Evolutionary conservation across 306 rosid species (phyloP), one percentile per base, ranked within the genome.

Genomic region (Quillaja saponaria): DNA sequence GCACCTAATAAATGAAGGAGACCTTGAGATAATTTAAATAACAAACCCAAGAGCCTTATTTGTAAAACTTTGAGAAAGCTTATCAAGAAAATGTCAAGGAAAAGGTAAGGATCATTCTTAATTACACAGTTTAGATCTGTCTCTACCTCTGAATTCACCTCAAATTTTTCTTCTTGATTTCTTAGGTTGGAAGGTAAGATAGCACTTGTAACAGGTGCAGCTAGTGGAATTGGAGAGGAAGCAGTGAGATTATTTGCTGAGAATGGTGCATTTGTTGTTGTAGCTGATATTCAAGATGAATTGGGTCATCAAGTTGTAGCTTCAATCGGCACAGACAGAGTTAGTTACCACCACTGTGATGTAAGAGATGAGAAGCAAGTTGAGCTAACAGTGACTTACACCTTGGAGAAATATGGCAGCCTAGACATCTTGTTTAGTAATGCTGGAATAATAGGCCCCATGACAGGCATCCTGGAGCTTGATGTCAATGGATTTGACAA

Each of bases 211-310:
- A 91, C 98, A 0, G 98, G 98, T 1, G 98, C 76, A 13, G 95
- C 96, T 0, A 85, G 96, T 39, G 98, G 98, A 7, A 91, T 91
- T 49, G 98, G 98, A 0, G 92, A 79, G 75, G 95, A 77, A 31
- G 71, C 98, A 0, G 84, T 62, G 49, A 79, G 84, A 62, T 34
- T 86, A 13, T 92, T 92, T 16, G 79, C 78, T 0, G 78, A 66
- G 18, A 74, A 86, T 40, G 98, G 98, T 13, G 96, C 98, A 13
- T 39, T 69, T 10, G 71, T 92, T 16, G 84, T 92, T 11, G 79
- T 78, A 34, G 95, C 73, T 6, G 98, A 92, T 49, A 45, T 92
- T 58, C 88, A 88, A 81, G 96, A 92, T n/a, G 95, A 84, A 20
- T 19, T 84, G 14, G 98, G 95, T 7, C 65, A 6, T 6, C 60